Conservation (phyloP, 805 yeast species). For the Schwanniomyces polymorphus region DNA sequence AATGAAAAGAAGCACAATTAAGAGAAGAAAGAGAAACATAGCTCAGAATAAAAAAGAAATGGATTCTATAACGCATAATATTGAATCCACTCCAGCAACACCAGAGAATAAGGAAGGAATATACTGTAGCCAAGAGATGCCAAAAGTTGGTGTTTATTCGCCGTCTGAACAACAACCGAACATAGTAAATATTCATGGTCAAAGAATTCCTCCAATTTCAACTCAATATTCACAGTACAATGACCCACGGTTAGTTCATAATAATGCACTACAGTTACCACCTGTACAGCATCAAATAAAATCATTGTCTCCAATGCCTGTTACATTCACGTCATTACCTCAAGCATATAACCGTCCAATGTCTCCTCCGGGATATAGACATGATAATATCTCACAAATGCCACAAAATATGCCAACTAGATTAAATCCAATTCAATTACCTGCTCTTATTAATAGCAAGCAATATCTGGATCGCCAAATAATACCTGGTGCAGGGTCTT, state of each 20-base stretch:
- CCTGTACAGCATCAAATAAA: conserved; percentile 22
- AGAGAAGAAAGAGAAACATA: conserved; percentile 61
- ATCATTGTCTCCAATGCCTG: conserved; percentile 1
- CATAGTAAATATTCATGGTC: not conserved
- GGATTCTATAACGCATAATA: not conserved
- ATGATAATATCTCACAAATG: not conserved
- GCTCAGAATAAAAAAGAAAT: conserved; percentile 10
- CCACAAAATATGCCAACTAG: not conserved
- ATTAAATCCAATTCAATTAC: not conserved
- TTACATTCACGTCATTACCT: not conserved
- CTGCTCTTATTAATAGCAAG: not conserved
- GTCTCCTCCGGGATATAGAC: not conserved
- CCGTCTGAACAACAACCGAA: not conserved
- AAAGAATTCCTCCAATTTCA: not conserved
- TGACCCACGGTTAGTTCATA: conserved; percentile 37
- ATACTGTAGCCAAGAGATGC: not conserved
- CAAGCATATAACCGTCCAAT: not conserved
- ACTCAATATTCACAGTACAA: conserved; percentile 26
- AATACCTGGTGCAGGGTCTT: not conserved
- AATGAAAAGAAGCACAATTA: conserved; percentile 71
- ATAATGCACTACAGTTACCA: conserved; percentile 44
- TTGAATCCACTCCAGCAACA: not conserved
- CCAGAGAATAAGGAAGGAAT: not conserved
- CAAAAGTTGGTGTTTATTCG: not conserved
- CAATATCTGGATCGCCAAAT: not conserved